These are phyloP conservation scores for Fusarium penzigii DNA, from an alignment of 2,329 filamentous ascomycete genomes.

Conservation along the genomic window DNA sequence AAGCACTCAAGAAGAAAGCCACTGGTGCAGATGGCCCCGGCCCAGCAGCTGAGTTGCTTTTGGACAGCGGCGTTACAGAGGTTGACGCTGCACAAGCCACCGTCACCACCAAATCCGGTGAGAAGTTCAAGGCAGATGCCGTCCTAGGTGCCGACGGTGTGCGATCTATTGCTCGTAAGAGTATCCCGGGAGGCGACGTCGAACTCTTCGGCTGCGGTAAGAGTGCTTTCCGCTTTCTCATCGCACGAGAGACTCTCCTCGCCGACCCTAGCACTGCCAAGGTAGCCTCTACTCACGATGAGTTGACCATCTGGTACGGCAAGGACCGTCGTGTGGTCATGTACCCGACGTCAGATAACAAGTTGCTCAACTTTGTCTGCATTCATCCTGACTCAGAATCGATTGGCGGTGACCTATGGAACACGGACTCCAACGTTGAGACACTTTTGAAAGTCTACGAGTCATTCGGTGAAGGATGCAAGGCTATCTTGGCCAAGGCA, in stretches of 20 bases:
- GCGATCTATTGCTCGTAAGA: slow-evolving; percentile 28
- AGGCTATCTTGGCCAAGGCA: slow-evolving; percentile 44
- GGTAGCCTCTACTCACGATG: slow-evolving; percentile 15
- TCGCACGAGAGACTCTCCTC: slow-evolving; percentile 40
- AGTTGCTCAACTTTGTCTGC: slow-evolving; percentile 49
- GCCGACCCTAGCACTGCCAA: slow-evolving; percentile 25
- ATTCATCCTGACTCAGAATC: slow-evolving; percentile 45
- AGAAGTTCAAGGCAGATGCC: slow-evolving; percentile 46
- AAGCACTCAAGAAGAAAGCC: slow-evolving; percentile 47
- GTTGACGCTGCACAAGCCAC: slow-evolving; percentile 43
- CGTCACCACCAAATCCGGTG: slow-evolving; percentile 47
- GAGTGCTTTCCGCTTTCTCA: slow-evolving; percentile 56
- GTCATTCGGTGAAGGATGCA: slow-evolving; percentile 44
- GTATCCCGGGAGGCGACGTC: slow-evolving; percentile 20
- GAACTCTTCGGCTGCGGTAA: slow-evolving; percentile 48
- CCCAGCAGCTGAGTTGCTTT: slow-evolving; percentile 39
- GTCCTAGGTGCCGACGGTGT: slow-evolving; percentile 58
- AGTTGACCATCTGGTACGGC: slow-evolving; percentile 40
- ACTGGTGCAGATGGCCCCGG: slow-evolving; percentile 38
- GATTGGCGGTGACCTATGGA: slow-evolving; percentile 12
- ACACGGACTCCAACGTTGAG: slow-evolving; percentile 40
- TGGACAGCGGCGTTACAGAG: slow-evolving; percentile 42
- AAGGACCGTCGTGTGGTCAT: slow-evolving; percentile 45
- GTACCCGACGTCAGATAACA: slow-evolving; percentile 48
- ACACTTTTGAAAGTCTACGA: slow-evolving; percentile 40